These are phyloP conservation scores for Pinus tabuliformis DNA, from an alignment of 75 land plant species.

Conservation along the genomic window DNA sequence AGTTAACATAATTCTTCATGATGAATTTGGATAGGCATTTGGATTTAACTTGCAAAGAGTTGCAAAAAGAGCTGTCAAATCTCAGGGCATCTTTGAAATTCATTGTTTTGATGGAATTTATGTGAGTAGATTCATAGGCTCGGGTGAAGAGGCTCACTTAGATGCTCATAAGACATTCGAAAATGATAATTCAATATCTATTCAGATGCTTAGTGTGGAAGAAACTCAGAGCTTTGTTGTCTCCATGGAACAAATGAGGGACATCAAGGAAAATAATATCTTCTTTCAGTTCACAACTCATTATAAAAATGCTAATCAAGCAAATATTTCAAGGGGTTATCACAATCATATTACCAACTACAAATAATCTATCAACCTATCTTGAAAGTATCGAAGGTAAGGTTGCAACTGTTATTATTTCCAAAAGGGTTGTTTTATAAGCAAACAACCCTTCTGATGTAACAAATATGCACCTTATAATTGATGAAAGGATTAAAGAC, in stretches of 20 bases:
- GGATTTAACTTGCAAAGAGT: conserved; percentile 94
- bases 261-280: conserved; percentile 64
- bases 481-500: conserved; percentile 93
- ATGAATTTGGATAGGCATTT: conserved; percentile 98
- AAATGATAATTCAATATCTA: conserved; percentile 56
- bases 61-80: conserved; percentile 74
- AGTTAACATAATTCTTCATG: conserved; percentile 86
- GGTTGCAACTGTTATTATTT: conserved; percentile 81
- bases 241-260: conserved; percentile 65
- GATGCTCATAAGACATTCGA: conserved; percentile 70
- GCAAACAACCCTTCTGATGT: conserved; percentile 76
- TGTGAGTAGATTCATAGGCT: conserved; percentile 82
- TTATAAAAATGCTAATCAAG: conserved; percentile 42
- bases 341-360: conserved; percentile 83
- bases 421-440: conserved; percentile 71
- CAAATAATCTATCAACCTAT: conserved; percentile 63
- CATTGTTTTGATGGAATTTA: conserved; percentile 84
- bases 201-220: conserved; percentile 87
- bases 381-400: conserved; percentile 83
- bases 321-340: conserved; percentile 79
- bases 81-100: conserved; percentile 77
- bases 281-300: conserved; percentile 80
- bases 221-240: conserved; percentile 87
- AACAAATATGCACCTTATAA: conserved; percentile 52
- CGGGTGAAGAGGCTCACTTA: conserved; percentile 81